Evolutionary conservation across 306 rosid species (phyloP), one percentile per base, ranked within the genome.

Genomic region (Trichosanthes cucumerina): DNA sequence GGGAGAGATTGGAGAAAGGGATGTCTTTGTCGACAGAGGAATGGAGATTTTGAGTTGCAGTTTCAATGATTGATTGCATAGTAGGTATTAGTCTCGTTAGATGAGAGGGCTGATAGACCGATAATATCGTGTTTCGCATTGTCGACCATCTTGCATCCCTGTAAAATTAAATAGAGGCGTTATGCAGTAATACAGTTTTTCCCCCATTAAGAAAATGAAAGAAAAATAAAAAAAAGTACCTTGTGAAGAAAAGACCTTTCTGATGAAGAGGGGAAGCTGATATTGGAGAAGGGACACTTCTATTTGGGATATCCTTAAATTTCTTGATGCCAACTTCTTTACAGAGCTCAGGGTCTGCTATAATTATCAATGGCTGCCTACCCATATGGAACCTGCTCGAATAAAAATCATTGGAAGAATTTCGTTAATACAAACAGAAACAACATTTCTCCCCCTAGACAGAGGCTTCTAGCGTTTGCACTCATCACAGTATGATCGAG

Each of bases 201-300:
- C 44, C 23, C 12, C 23, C 31, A n/a, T 19, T 19, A 53, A 62
- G 46, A 13, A 21, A 43, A 44, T n/a, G n/a, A 0, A 0, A 38
- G 26, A 21, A 19, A 34, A 24, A 47, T 57, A 12, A 43, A 69
- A 50, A 26, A 50, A 26, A 70, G n/a, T 80, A 92, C 99, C 89
- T 88, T 79, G 90, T 82, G 89, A 95, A 95, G 83, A 95, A 95
- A 81, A 95, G 96, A 33, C 99, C 97, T 81, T 92, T 95, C 78
- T 90, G 92, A 82, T 95, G 99, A 83, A 90, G 92, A 59, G 99
- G 97, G 73, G 97, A 87, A 63, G 96, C 97, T 33, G 94, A 72
- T 63, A 95, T 89, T 21, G 99, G 99, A 46, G 99, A 91, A 23
- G 99, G 99, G 66, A 90, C 83, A 78, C 97, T 95, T 88, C 99